Evolutionary conservation across 148 eudicot species (phyloP), one percentile per base, ranked within the genome.

Genomic region (Arctostaphylos glauca): DNA sequence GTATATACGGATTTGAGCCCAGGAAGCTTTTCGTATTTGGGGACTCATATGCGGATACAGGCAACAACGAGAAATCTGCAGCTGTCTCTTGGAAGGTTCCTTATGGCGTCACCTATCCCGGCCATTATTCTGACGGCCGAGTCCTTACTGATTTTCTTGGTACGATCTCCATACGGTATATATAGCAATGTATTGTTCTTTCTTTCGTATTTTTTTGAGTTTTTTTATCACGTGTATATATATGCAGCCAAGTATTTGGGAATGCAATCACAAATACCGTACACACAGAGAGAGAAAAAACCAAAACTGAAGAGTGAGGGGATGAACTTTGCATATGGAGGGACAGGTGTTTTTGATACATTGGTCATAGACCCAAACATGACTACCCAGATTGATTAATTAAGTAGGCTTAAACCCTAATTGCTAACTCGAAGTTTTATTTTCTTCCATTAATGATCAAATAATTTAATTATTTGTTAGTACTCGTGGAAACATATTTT

Each of bases 41-140:
- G 55, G 98, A 95, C 81, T 95, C 98, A 0, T 95, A 95, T 49
- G 98, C 90, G 0, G 98, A 95, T 70, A 92, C 97, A 0, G 98
- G 98, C 0, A 95, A 93, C 80, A 78, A 48, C 78, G 76, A 78
- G 15, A 86, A 83, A 67, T 16, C 89, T 0, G 5, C 38, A 0
- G 66, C 87, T 0, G 23, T 8, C n/a, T 82, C 94, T 5, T 95
- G 98, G 98, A 87, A 87, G 58, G 72, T 53, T 4, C 97, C 98
- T 0, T 93, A 93, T 31, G 98, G 98, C 7, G 68, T 85, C 76
- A 93, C 95, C 38, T 95, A 85, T 55, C 97, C 98, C 1, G 95
- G 95, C 5, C 86, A 90, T 2, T 95, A 88, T 53, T 93, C 97
- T 55, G 92, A 93, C 44, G 97, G 98, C 18, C 92, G 94, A 21